Conservation (phyloP, 192 early-diverging fungal genomes). For the Coemansia sp. region DNA sequence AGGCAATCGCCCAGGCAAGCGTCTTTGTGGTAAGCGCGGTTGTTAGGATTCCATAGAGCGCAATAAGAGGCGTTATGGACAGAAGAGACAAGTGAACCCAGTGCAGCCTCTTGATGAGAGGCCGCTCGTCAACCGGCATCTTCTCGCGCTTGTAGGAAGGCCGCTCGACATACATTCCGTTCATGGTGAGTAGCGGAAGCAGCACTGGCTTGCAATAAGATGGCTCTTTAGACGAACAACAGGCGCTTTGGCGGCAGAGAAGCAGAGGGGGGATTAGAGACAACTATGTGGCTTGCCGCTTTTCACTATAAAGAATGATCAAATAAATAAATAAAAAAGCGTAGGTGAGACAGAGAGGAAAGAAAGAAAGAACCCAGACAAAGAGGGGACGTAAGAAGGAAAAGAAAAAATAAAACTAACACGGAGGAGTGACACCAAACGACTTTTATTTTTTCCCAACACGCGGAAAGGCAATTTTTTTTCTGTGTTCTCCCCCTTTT, state of each 20-base stretch:
- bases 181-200: conserved; percentile 11
- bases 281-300: conserved; percentile 1
- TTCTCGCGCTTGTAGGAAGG: conserved; percentile 53
- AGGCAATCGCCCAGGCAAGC: conserved; percentile 51
- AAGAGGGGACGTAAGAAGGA: neutral
- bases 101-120: conserved; percentile 58
- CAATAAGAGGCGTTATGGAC: conserved; percentile 72
- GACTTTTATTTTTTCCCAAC: neutral
- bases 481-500: neutral
- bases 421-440: neutral
- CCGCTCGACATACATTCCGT: conserved; percentile 43
- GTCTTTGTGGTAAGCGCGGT: conserved; percentile 71
- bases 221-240: no score
- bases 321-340: neutral
- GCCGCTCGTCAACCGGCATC: conserved; percentile 38
- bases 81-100: conserved; percentile 71
- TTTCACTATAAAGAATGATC: neutral
- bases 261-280: neutral
- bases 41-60: conserved; percentile 75
- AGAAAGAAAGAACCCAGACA: neutral
- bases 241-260: neutral
- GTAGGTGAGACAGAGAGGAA: no score
- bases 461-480: conserved; percentile 3
- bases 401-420: neutral
- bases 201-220: neutral